phyloP scores from a whole-genome alignment of 1,284 basidiomycete genomes.

The Ceratobasidium sp. region DNA sequence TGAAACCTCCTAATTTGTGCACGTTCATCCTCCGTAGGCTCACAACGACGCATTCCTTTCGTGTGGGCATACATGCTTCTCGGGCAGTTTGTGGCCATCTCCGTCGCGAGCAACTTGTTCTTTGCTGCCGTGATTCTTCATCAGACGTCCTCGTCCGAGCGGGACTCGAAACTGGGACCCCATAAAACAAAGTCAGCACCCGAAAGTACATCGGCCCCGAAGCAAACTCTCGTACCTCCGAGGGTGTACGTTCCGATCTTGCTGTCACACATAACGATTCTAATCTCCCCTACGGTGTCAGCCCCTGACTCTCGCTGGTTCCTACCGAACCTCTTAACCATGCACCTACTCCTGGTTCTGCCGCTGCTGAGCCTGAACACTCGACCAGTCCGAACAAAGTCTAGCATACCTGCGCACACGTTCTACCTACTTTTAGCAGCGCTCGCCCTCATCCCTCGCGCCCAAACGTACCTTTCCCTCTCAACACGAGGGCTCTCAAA shows the following conservation, averaged over 20 bases:
- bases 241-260: constrained; percentile 64
- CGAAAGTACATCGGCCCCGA: constrained; percentile 3
- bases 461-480: constrained; percentile 56
- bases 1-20: constrained; percentile 3
- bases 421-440: constrained; percentile 62
- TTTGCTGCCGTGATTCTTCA: constrained; percentile 68
- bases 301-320: constrained; percentile 60
- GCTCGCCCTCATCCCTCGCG: constrained; percentile 60
- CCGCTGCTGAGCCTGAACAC: constrained; percentile 62
- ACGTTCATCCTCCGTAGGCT: constrained; percentile 56
- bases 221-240: constrained; percentile 51
- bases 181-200: background rate
- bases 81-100: constrained; percentile 80
- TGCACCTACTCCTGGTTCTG: constrained; percentile 72
- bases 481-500: constrained; percentile 47
- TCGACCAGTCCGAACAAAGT: constrained; percentile 45
- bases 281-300: constrained; percentile 66
- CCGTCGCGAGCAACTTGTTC: constrained; percentile 77
- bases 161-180: constrained; percentile 20
- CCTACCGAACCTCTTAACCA: constrained; percentile 71
- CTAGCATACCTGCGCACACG: constrained; percentile 46
- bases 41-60: constrained; percentile 64
- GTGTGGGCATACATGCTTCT: constrained; percentile 81
- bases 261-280: constrained; percentile 65
- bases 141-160: constrained; percentile 49